Evolutionary conservation across 495 filamentous ascomycete species (phyloP).

Genomic region (Ramalina intermedia): DNA sequence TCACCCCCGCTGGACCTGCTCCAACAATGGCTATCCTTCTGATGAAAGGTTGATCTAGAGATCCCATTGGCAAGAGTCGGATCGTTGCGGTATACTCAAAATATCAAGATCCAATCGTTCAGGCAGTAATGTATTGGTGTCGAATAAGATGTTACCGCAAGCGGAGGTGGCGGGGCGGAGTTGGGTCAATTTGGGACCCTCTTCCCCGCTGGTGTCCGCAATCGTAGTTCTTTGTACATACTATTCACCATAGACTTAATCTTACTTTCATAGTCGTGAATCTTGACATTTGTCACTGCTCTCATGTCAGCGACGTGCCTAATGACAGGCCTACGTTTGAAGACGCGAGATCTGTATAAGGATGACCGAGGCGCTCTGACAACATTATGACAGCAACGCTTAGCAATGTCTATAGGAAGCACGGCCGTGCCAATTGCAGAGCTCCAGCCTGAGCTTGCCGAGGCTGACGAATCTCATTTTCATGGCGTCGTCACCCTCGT

Average conservation of each 20-base stretch:
- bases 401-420: background rate
- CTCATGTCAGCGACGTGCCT: too few relatives aligned
- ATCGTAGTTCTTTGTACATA: too few relatives aligned
- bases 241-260: too few relatives aligned
- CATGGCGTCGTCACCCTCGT: slow-evolving; percentile 64
- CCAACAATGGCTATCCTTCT: slow-evolving; percentile 52
- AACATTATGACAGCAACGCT: background rate
- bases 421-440: slow-evolving; percentile 47
- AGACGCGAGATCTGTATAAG: too few relatives aligned
- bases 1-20: slow-evolving; percentile 53
- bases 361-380: background rate
- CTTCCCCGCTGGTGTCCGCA: too few relatives aligned
- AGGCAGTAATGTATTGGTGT: too few relatives aligned
- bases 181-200: too few relatives aligned
- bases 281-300: too few relatives aligned
- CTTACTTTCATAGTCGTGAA: too few relatives aligned
- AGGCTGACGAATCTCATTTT: slow-evolving; percentile 27
- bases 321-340: too few relatives aligned
- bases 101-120: too few relatives aligned
- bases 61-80: background rate
- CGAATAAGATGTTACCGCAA: background rate
- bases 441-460: slow-evolving; percentile 39
- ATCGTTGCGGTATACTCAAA: too few relatives aligned
- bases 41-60: slow-evolving; percentile 13
- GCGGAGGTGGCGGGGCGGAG: background rate